Base-by-base conservation (phyloP, 2,329 filamentous ascomycete genomes). In the Rutstroemia sp. region DNA sequence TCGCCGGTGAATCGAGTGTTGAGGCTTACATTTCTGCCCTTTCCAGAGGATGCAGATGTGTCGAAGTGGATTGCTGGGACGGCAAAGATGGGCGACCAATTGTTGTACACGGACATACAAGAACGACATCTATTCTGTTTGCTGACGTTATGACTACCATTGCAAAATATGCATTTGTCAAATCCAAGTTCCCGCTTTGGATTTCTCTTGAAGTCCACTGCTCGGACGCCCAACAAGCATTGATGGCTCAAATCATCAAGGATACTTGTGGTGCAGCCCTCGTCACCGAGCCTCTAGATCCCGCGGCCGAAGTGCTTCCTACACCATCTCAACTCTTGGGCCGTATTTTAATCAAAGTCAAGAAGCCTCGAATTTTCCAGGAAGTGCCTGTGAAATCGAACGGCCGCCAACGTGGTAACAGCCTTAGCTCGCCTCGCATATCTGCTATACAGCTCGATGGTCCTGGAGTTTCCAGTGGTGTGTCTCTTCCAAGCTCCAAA, bases 21-120 rank as follows among this genome's bases (percentile, higher is more conserved):
- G 94, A 99, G 71, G 91, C 91, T 45, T 99, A 99, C 73, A 95
- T 97, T 64, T 84, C 85, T 8, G 89, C 92, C 3, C 79, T 99
- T 6, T 85, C 89, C 61, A 87, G 89, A 58, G 92, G 92, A 8
- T 99, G 94, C 70, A 88, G 94, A 50, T 97, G 94, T 70, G 86
- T 99, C 47, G 94, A 99, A 73, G 90, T 99, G 52, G 94, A 99
- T 72, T 97, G 92, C 72, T 99, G 94, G 94, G 91, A 99, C 71
- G 94, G 94, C 16, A 80, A 82, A 52, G 87, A 96, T 68, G 90
- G 89, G 65, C 23, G 52, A 27, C 94, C 94, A 0, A 83, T 91
- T 53, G 94, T 99, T 34, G 91, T 89, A 60, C 94, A 99, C 66
- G 94, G 94, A 23, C 85, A 86, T 57, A 96, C 92, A 0, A 79